Evolutionary conservation across 257 asterid species (phyloP).

Genomic region (Nicotiana noctiflora): DNA sequence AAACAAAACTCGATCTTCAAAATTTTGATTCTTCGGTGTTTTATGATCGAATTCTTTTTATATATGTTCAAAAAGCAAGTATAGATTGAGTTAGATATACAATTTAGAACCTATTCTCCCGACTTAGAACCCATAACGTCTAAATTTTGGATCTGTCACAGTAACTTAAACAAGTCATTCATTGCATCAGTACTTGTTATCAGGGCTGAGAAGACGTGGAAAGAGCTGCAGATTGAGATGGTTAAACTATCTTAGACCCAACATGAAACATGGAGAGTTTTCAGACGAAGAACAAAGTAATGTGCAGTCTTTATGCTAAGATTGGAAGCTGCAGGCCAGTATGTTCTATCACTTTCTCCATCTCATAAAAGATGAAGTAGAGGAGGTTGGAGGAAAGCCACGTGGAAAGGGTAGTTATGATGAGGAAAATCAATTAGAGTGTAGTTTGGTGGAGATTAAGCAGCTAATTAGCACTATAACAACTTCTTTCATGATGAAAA

Average conservation of each 20-base stretch:
- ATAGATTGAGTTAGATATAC: too few species aligned
- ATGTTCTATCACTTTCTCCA: not conserved
- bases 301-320: slow-evolving; percentile 55
- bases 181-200: not conserved
- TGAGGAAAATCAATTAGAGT: slow-evolving; percentile 36
- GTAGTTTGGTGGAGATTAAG: slow-evolving; percentile 60
- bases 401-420: slow-evolving; percentile 3
- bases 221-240: slow-evolving; percentile 87
- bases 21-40: too few species aligned
- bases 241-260: slow-evolving; percentile 77
- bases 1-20: slow-evolving; percentile 48
- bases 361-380: too few species aligned
- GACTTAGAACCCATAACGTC: too few species aligned
- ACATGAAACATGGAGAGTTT: slow-evolving; percentile 72
- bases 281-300: slow-evolving; percentile 54
- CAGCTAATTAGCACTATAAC: slow-evolving; percentile 41
- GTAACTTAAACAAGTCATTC: not conserved
- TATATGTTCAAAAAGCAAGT: too few species aligned
- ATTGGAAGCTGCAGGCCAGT: slow-evolving; percentile 98
- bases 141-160: too few species aligned
- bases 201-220: slow-evolving; percentile 70
- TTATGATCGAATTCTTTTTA: too few species aligned
- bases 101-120: too few species aligned
- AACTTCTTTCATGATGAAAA: slow-evolving; percentile 38
- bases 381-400: not conserved